Base-by-base conservation (phyloP, 805 yeast genomes). In the Candida koratica region DNA sequence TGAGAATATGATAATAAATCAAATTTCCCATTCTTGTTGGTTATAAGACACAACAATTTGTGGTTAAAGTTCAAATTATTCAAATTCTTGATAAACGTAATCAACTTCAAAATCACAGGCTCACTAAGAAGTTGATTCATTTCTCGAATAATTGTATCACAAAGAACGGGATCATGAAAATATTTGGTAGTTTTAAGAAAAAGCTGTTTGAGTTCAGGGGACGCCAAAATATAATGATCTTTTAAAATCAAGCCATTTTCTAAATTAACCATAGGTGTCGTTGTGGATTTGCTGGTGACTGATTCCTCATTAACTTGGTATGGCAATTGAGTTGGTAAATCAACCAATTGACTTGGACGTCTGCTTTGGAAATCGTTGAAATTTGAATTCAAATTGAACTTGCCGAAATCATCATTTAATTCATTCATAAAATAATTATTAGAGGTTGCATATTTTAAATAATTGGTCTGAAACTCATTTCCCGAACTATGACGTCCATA, bases 1-100 rank as follows among this genome's bases (percentile, higher is more conserved):
- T 72, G 71, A 3, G 87, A 84, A 22, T 78, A 74, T 2, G 86
- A 78, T 26, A 82, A 65, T 19, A 84, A 69, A 55, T 84, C 94
- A 47, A 81, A 64, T 53, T 80, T 78, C 13, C 84, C 84, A 39
- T 78, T 73, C 44, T 79, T 79, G 46, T 77, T 69, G 16, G 77
- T 60, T 5, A 77, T 81, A 25, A 79, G 56, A 41, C 71, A 66
- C 32, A 67, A 55, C 32, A 60, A 48, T 42, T 67, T 67, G 43
- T 64, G 67, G 43, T 58, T 58, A 42, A 60, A 62, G 2, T 66
- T 58, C 44, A 67, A 58, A 36, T 65, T 65, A 46, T 67, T 67
- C 38, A 65, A 48, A 45, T 61, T 64, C 34, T 60, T 61, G 44
- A 67, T 58, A 40, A 64, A 67, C 2, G 61, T 49, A 18, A 66